phyloP scores from a whole-genome alignment of 352 stramenopile genomes.

The Globisporangium canariense region DNA sequence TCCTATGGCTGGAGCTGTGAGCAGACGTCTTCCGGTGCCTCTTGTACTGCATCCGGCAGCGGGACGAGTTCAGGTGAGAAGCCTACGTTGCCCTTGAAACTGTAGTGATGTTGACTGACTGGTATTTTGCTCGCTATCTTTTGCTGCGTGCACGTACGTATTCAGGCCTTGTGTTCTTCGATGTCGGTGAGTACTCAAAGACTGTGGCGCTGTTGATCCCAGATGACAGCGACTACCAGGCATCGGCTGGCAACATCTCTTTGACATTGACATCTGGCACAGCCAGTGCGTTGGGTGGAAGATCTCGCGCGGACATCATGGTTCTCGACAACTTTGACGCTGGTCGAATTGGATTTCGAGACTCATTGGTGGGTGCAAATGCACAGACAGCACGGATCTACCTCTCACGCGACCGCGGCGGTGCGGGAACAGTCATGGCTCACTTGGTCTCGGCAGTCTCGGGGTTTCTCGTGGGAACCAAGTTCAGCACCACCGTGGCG shows the following conservation, averaged over 20 bases:
- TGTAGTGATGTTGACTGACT: not conserved
- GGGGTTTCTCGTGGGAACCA: slow-evolving; percentile 22
- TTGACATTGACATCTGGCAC: slow-evolving; percentile 22
- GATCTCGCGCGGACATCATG: slow-evolving; percentile 15
- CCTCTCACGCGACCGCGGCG: slow-evolving; percentile 11
- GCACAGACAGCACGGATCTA: slow-evolving; percentile 17
- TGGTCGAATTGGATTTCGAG: slow-evolving; percentile 27
- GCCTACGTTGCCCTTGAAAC: not conserved
- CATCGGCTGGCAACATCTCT: slow-evolving; percentile 20
- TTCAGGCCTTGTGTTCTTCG: slow-evolving; percentile 22
- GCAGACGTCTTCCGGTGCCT: slow-evolving; percentile 9
- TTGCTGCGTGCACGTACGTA: not conserved
- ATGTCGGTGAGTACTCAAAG: slow-evolving; percentile 24
- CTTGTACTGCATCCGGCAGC: slow-evolving; percentile 12
- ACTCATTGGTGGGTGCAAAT: slow-evolving; percentile 19
- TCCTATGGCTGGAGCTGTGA: slow-evolving; percentile 2
- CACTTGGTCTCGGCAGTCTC: slow-evolving; percentile 28
- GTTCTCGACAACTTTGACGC: slow-evolving; percentile 37
- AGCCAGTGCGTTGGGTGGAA: slow-evolving; percentile 14
- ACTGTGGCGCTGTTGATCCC: slow-evolving; percentile 25
- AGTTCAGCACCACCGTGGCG: slow-evolving; percentile 24
- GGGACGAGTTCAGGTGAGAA: slow-evolving; percentile 23
- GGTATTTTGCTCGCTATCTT: not conserved
- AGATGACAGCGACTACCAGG: slow-evolving; percentile 27
- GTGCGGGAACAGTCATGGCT: slow-evolving; percentile 18